These are phyloP conservation scores for Oryza coarctata DNA, from an alignment of 176 grass and related monocot species.

Conservation along the genomic window DNA sequence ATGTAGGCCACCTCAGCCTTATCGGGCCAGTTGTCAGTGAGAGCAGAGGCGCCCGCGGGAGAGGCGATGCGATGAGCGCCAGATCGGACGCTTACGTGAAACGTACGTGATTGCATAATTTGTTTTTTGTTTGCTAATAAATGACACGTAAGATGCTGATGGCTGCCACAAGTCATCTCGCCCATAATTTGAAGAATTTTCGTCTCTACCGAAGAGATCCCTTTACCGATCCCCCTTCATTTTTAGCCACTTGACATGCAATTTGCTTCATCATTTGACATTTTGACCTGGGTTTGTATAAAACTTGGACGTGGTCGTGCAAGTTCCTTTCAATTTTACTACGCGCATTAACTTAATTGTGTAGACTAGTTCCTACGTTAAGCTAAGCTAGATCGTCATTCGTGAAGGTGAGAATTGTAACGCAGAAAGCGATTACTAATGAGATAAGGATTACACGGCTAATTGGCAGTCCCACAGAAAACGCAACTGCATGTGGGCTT, in stretches of 20 bases:
- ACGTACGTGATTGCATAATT: background rate
- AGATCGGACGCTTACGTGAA: constrained; percentile 22
- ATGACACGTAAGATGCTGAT: background rate
- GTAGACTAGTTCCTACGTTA: background rate
- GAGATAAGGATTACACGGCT: no score
- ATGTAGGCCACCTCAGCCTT: background rate
- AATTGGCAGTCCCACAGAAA: no score
- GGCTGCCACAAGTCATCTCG: no score
- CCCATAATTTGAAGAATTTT: background rate
- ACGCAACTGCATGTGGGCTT: no score
- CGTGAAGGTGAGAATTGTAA: no score
- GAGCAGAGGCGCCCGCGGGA: background rate
- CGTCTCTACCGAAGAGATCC: no score
- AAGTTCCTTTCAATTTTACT: background rate
- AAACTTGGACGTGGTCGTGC: background rate
- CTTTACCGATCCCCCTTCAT: no score
- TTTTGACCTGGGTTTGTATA: background rate
- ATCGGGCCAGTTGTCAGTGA: constrained; percentile 12
- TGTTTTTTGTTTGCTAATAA: background rate
- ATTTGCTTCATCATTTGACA: background rate
- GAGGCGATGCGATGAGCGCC: background rate
- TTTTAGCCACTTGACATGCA: background rate
- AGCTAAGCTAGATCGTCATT: no score
- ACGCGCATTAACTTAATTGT: background rate
- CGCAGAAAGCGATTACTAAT: no score